Conservation (phyloP, 495 filamentous ascomycete genomes). For the Aspergillus asperescens region DNA sequence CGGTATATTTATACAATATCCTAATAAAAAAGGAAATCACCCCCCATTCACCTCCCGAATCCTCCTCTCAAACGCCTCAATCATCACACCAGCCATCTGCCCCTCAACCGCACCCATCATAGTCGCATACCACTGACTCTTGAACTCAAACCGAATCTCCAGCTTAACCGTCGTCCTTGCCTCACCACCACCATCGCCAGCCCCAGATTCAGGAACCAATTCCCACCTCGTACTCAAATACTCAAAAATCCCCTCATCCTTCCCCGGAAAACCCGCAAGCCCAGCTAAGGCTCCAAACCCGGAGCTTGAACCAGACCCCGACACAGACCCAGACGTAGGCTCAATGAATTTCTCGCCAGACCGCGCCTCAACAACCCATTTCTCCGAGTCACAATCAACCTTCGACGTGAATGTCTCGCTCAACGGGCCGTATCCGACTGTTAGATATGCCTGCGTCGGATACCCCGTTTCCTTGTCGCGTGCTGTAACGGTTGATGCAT, state of each 20-base stretch:
- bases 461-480: constrained; percentile 48
- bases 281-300: constrained; percentile 4
- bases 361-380: constrained; percentile 65
- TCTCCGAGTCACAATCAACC: constrained; percentile 64
- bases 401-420: constrained; percentile 73
- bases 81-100: constrained; percentile 80
- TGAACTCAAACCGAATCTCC: constrained; percentile 72
- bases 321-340: not conserved
- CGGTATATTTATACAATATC: not conserved
- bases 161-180: constrained; percentile 62
- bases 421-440: constrained; percentile 76
- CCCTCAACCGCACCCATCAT: constrained; percentile 75
- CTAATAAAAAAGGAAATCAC: not conserved
- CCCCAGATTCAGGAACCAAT: constrained; percentile 43
- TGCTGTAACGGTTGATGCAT: constrained; percentile 62
- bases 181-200: constrained; percentile 17
- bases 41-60: constrained; percentile 52
- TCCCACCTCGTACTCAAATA: constrained; percentile 76
- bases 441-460: constrained; percentile 72
- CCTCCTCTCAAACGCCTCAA: constrained; percentile 86
- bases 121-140: constrained; percentile 75
- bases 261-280: constrained; percentile 33
- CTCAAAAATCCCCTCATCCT: constrained; percentile 59
- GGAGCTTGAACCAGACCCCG: not conserved
- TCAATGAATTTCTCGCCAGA: constrained; percentile 50